phyloP scores from a whole-genome alignment of 108 stramenopile genomes.

The Stephanodiscus triporus region DNA sequence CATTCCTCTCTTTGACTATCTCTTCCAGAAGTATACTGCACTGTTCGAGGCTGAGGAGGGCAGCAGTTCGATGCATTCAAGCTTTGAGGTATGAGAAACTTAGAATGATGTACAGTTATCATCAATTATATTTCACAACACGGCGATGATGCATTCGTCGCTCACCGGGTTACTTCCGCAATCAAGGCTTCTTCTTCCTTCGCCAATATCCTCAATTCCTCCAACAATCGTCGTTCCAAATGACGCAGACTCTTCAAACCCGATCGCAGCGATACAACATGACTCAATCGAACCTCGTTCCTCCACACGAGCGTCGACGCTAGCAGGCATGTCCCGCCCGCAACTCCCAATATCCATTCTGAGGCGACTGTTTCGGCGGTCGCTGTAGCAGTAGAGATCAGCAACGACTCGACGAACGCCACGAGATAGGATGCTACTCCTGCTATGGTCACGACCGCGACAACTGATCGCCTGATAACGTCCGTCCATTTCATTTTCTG shows the following conservation, averaged over 20 bases:
- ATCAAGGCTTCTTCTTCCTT: constrained; percentile 1
- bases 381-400: neutral
- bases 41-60: constrained; percentile 12
- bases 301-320: constrained; percentile 21
- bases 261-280: constrained; percentile 7
- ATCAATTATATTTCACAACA: neutral
- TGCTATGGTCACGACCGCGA: neutral
- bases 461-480: neutral
- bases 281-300: constrained; percentile 22
- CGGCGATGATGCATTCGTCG: neutral
- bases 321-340: constrained; percentile 14
- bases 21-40: neutral
- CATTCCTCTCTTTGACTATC: constrained; percentile 7
- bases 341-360: neutral
- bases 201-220: constrained; percentile 9
- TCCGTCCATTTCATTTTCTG: neutral
- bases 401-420: neutral
- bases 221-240: neutral
- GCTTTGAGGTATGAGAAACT: neutral
- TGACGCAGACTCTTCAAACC: constrained; percentile 7
- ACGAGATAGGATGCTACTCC: neutral
- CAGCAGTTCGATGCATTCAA: neutral
- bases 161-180: constrained; percentile 11
- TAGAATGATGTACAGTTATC: neutral
- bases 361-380: neutral